These are phyloP conservation scores for Gossypium stocksii DNA, from an alignment of 345 rosid species.

Conservation along the genomic window DNA sequence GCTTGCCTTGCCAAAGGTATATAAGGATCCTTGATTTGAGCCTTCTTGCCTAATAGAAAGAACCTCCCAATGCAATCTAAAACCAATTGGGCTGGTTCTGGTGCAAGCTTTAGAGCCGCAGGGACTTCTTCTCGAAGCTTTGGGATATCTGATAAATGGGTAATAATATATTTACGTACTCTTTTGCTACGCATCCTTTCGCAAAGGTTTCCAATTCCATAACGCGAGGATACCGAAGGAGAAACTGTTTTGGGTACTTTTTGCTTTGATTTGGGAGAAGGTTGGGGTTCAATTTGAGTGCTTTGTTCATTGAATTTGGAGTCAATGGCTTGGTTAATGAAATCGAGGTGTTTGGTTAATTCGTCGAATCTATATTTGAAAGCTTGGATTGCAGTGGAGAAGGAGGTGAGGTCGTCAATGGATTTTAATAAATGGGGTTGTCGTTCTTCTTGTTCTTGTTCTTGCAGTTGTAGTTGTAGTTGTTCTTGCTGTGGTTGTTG, in stretches of 20 bases:
- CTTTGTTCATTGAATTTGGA: slow-evolving; percentile 23
- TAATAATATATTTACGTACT: slow-evolving; percentile 45
- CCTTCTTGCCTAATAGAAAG: slow-evolving; percentile 52
- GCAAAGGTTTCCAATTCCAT: slow-evolving; percentile 38
- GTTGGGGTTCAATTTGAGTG: not conserved
- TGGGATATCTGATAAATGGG: slow-evolving; percentile 29
- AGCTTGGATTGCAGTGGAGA: slow-evolving; percentile 33
- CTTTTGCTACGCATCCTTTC: slow-evolving; percentile 45
- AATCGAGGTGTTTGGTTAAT: slow-evolving; percentile 47
- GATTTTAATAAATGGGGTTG: slow-evolving; percentile 33
- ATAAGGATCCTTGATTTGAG: slow-evolving; percentile 42
- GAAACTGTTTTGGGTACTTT: slow-evolving; percentile 4
- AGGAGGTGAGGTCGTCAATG: slow-evolving; percentile 28
- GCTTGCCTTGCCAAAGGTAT: slow-evolving; percentile 49
- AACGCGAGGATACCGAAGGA: not conserved
- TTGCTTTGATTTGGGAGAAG: not conserved
- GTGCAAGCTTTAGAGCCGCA: slow-evolving; percentile 46
- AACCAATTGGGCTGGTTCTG: slow-evolving; percentile 59
- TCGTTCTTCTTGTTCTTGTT: not conserved
- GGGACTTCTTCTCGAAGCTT: slow-evolving; percentile 51
- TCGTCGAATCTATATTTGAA: slow-evolving; percentile 51
- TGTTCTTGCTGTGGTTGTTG: not conserved
- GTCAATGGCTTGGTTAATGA: slow-evolving; percentile 38
- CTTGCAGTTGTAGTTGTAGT: not conserved
- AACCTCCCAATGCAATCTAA: slow-evolving; percentile 69